Percentiles rank a stretch among this genome's conserved stretches.
Evolutionary conservation across 129 eudicot genomes (phyloP).

Genomic region (Calendula officinalis): DNA sequence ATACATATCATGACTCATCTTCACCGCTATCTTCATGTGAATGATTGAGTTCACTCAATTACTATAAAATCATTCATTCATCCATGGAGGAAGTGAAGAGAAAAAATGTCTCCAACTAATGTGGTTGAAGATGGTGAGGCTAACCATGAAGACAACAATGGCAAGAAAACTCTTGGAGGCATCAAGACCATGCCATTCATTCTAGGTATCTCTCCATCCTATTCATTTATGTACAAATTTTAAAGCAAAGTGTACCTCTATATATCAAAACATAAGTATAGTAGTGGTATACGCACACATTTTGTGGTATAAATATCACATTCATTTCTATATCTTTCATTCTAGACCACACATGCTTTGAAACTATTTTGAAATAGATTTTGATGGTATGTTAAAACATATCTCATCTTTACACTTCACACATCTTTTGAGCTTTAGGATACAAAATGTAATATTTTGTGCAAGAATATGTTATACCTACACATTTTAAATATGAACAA

Average conservation of each 20-base stretch:
- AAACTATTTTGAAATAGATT: no score
- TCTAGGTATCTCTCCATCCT: conserved; percentile 45
- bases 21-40: conserved; percentile 32
- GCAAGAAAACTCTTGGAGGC: conserved; percentile 65
- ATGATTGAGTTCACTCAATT: conserved; percentile 25
- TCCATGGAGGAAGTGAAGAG: conserved; percentile 27
- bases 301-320: no score
- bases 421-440: no score
- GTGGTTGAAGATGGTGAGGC: conserved; percentile 35
- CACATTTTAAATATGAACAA: no score
- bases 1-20: conserved; percentile 41
- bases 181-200: conserved; percentile 96
- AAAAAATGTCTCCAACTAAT: conserved; percentile 31
- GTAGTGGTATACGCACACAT: neutral
- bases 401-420: no score
- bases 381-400: no score
- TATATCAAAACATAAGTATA: no score
- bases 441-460: no score
- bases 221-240: neutral
- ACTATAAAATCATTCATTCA: conserved; percentile 28
- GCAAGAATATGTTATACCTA: no score
- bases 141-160: conserved; percentile 28
- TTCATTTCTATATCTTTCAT: no score
- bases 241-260: no score
- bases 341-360: no score